Evolutionary conservation across 805 yeast species (phyloP).

Genomic region (Vanderwaltozyma yarrowii): DNA sequence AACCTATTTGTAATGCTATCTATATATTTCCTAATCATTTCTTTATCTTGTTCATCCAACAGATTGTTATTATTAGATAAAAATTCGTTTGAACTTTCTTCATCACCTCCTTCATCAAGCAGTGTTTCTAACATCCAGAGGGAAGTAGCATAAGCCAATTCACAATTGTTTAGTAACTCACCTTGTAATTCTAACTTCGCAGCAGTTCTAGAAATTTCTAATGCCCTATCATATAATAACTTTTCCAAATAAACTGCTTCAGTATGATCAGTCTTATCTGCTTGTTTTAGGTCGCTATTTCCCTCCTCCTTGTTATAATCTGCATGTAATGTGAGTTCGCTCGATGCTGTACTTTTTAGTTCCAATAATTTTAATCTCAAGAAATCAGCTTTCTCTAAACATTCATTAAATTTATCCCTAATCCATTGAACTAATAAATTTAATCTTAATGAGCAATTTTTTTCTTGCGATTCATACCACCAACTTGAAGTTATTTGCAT

Average conservation of each 20-base stretch:
- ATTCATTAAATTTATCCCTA: conserved; percentile 78
- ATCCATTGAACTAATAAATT: conserved; percentile 83
- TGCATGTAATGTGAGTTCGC: background rate
- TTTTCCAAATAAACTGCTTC: conserved; percentile 57
- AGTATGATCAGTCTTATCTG: conserved; percentile 11
- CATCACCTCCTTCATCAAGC: conserved; percentile 39
- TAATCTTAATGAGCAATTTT: conserved; percentile 36
- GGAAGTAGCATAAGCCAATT: conserved; percentile 79
- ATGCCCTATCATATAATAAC: conserved; percentile 82
- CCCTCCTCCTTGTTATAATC: conserved; percentile 20
- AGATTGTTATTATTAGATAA: conserved; percentile 31
- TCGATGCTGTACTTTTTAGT: conserved; percentile 2
- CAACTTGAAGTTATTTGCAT: conserved; percentile 80
- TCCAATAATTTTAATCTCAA: conserved; percentile 44
- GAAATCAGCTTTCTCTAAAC: conserved; percentile 79
- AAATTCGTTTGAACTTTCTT: conserved; percentile 11
- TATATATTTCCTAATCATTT: conserved; percentile 71
- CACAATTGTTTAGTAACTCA: conserved; percentile 53
- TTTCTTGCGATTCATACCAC: conserved; percentile 55
- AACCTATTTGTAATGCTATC: conserved; percentile 74
- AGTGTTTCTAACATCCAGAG: conserved; percentile 93
- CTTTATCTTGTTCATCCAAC: conserved; percentile 63
- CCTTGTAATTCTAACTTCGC: conserved; percentile 80
- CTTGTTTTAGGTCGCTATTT: conserved; percentile 28
- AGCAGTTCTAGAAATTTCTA: conserved; percentile 85